Evolutionary conservation across 352 stramenopile genomes (phyloP).

Genomic region (Phytophthora sansomeana): DNA sequence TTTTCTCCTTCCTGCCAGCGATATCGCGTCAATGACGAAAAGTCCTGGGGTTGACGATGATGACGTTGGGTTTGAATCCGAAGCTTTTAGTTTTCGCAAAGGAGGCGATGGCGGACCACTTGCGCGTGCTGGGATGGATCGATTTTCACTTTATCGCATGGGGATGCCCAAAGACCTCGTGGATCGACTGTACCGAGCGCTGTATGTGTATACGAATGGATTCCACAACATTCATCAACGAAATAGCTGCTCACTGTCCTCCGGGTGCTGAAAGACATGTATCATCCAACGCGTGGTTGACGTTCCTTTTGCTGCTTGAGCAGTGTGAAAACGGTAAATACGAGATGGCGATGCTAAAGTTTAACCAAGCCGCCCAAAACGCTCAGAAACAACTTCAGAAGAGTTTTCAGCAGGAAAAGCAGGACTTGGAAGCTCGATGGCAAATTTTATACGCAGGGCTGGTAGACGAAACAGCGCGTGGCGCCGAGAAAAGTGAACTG

Average conservation of each 20-base stretch:
- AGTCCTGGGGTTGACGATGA: slow-evolving; percentile 29
- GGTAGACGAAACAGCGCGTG: slow-evolving; percentile 43
- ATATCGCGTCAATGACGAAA: slow-evolving; percentile 54
- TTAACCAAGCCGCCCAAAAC: slow-evolving; percentile 73
- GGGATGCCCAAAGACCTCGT: slow-evolving; percentile 83
- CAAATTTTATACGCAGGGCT: slow-evolving; percentile 40
- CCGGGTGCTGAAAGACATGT: slow-evolving; percentile 73
- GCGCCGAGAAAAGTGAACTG: slow-evolving; percentile 54
- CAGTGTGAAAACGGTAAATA: slow-evolving; percentile 85
- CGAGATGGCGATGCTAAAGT: slow-evolving; percentile 89
- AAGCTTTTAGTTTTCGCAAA: slow-evolving; percentile 60
- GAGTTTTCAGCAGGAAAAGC: slow-evolving; percentile 51
- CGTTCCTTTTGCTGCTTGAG: slow-evolving; percentile 78
- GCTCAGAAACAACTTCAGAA: slow-evolving; percentile 64
- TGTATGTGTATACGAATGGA: slow-evolving; percentile 88
- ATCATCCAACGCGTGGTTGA: slow-evolving; percentile 83
- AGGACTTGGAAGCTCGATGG: slow-evolving; percentile 43
- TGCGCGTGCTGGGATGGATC: slow-evolving; percentile 72
- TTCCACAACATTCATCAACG: slow-evolving; percentile 88
- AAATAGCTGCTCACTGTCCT: slow-evolving; percentile 78
- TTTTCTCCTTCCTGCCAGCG: slow-evolving; percentile 60
- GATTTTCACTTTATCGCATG: slow-evolving; percentile 70
- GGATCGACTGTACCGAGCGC: slow-evolving; percentile 77
- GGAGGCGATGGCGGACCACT: slow-evolving; percentile 49
- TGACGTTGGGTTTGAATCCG: slow-evolving; percentile 47